Evolutionary conservation across 1,284 basidiomycete genomes (phyloP).

Genomic region (Tilletia caries): DNA sequence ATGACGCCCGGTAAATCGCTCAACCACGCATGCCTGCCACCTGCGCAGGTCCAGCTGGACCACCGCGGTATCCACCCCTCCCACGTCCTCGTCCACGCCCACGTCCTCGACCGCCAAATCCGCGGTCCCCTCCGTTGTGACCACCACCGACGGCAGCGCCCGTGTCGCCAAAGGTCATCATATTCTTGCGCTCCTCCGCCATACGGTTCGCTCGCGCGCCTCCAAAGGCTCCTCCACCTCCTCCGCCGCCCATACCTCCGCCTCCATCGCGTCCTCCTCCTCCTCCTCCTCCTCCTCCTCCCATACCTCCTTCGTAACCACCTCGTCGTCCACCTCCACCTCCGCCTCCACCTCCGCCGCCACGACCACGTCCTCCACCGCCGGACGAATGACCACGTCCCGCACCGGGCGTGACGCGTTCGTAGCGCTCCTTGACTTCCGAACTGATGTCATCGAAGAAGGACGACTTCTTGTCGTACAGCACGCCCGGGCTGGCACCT

Average conservation of each 20-base stretch:
- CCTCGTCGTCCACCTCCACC: slow-evolving; percentile 29
- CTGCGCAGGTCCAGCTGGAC: neutral
- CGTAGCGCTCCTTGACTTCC: slow-evolving; percentile 48
- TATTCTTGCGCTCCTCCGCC: slow-evolving; percentile 46
- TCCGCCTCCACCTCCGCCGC: slow-evolving; percentile 22
- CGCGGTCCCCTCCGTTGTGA: neutral
- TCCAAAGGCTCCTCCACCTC: slow-evolving; percentile 29
- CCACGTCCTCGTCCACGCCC: slow-evolving; percentile 20
- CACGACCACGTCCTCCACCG: slow-evolving; percentile 18
- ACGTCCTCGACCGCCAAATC: slow-evolving; percentile 10
- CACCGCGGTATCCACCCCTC: slow-evolving; percentile 19
- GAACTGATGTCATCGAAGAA: slow-evolving; percentile 52
- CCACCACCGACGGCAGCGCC: slow-evolving; percentile 2
- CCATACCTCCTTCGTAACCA: slow-evolving; percentile 23
- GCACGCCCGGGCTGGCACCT: slow-evolving; percentile 21
- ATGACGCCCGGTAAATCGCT: no score
- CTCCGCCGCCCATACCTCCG: slow-evolving; percentile 18
- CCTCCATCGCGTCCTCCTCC: slow-evolving; percentile 18
- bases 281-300: slow-evolving; percentile 23
- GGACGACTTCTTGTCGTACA: slow-evolving; percentile 49
- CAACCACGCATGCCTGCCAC: slow-evolving; percentile 4
- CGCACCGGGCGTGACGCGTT: slow-evolving; percentile 16
- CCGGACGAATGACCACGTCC: slow-evolving; percentile 1
- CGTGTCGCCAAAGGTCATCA: slow-evolving; percentile 49
- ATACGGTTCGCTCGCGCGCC: slow-evolving; percentile 34